Evolutionary conservation across 78 protist species (phyloP).

Genomic region (Cyanophora paradoxa): DNA sequence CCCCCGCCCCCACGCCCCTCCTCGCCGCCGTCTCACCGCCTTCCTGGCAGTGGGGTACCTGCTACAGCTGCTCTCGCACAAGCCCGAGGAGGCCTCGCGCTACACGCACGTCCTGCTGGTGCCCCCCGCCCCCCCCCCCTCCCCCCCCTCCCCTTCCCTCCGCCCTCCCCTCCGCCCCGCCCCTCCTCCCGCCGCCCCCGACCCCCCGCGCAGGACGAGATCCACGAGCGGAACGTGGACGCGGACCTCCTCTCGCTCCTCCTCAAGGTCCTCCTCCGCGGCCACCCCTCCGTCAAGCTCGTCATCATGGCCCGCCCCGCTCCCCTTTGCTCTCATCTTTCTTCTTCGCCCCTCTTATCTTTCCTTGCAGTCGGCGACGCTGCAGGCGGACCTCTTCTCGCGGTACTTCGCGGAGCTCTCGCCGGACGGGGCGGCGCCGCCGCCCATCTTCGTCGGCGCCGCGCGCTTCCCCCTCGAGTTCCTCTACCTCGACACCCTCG

Average conservation of each 20-base stretch:
- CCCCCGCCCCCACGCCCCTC: too few species aligned
- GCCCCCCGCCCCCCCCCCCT: background rate
- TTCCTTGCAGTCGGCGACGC: slow-evolving; percentile 11
- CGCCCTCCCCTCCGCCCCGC: background rate
- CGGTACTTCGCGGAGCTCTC: background rate
- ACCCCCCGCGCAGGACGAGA: slow-evolving; percentile 9
- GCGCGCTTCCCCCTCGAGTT: background rate
- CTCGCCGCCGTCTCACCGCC: background rate
- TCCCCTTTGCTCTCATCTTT: background rate
- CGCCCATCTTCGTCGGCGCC: slow-evolving; percentile 12
- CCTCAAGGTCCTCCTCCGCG: background rate
- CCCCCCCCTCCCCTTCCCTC: background rate
- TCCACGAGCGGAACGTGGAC: slow-evolving; percentile 17
- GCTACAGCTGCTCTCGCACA: slow-evolving; percentile 5
- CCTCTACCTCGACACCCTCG: background rate
- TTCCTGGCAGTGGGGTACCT: slow-evolving; percentile 9
- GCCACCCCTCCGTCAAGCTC: background rate
- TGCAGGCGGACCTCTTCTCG: slow-evolving; percentile 4
- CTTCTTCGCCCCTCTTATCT: background rate
- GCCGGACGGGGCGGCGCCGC: background rate
- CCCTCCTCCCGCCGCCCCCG: background rate
- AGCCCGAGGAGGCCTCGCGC: background rate
- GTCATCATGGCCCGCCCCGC: background rate
- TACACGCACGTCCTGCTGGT: slow-evolving; percentile 1
- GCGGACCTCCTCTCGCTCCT: background rate